Base-by-base conservation (phyloP, 1,284 basidiomycete genomes). In the Boletus coffeatus region DNA sequence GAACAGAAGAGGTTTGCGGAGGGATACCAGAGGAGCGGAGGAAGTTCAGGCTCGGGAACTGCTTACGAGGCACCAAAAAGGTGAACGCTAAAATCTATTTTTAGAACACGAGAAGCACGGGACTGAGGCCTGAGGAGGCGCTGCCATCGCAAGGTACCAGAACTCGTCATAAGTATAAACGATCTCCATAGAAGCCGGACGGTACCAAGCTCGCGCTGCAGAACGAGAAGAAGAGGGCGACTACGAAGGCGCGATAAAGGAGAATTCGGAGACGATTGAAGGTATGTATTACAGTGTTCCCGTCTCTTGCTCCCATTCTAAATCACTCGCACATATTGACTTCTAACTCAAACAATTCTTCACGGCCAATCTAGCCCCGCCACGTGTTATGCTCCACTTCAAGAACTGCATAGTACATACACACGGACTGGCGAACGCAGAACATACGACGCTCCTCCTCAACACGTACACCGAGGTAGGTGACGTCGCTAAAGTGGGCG, bases 391-490 rank as follows among this genome's bases (percentile, higher is more conserved):
- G 14, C 93, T 92, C 1, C 99, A 98, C 74, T 83, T 99, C 56
- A 99, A 81, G 96, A 97, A 73, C 81, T 99, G 0, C 96, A 99
- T 71, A 82, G 32, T 32, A 32, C 32, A 32, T 32, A 32, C 92
- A 2, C 81, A 89, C 1, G 92, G 92, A 0, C 85, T 96, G 4
- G 96, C 96, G 11, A 98, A 97, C 70, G 88, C 95, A 0, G 96
- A 99, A 69, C 96, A 98, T 73, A 99, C 96, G 0, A 99, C 97
- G 0, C 86, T 99, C 4, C 82, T 97, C 4, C 83, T 97, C 25
- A 97, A 97, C 73, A 96, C 96, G 41, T 99, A 98, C 75, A 97
- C 96, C 56, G 99, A 99, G 74, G 88, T 97, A 16, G 94, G 94
- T 64, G 96, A 99, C 69, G 89, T 94, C 14, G 78, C 86, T 1